A percentile compares a stretch with the other conserved stretches of the same genome.
Conservation (phyloP, 768 basidiomycete genomes). For the Russula brevipes region DNA sequence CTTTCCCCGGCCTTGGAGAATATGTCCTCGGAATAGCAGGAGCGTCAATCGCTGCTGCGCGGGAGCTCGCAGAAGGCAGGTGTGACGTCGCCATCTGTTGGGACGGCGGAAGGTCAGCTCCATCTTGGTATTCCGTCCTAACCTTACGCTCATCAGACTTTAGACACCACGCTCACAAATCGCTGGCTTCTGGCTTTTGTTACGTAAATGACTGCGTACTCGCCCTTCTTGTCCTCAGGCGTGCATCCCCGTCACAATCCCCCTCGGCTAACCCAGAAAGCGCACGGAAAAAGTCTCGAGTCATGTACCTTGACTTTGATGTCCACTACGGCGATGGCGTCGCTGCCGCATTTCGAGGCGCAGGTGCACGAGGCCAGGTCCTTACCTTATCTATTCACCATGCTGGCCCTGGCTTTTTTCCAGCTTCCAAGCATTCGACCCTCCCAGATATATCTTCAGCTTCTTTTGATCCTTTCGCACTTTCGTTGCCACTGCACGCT, state of each 20-base stretch:
- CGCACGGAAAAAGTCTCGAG: slow-evolving; percentile 42
- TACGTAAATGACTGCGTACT: slow-evolving; percentile 90
- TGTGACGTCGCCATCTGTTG: slow-evolving; percentile 73
- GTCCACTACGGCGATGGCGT: slow-evolving; percentile 90
- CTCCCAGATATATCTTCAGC: slow-evolving; percentile 39
- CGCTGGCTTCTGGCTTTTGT: slow-evolving; percentile 83
- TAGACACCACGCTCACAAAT: slow-evolving; percentile 84
- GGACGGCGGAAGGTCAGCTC: slow-evolving; percentile 79
- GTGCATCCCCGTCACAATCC: slow-evolving; percentile 26
- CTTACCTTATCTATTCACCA: slow-evolving; percentile 82
- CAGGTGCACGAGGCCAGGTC: slow-evolving; percentile 30
- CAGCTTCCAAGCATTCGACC: slow-evolving; percentile 47
- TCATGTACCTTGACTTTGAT: slow-evolving; percentile 92
- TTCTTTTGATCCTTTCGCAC: slow-evolving; percentile 54
- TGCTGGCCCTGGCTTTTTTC: slow-evolving; percentile 78
- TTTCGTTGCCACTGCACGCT: slow-evolving; percentile 73
- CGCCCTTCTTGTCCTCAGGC: slow-evolving; percentile 67
- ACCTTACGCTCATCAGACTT: neutral
- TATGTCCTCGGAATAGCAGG: slow-evolving; percentile 75
- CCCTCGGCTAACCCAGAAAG: slow-evolving; percentile 1
- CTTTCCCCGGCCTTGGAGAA: slow-evolving; percentile 59
- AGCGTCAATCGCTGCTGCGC: slow-evolving; percentile 69
- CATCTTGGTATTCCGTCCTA: neutral
- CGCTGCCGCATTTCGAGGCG: slow-evolving; percentile 61
- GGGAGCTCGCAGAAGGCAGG: slow-evolving; percentile 45